Evolutionary conservation across 2,329 filamentous ascomycete species (phyloP), one percentile per base, ranked within the genome.

Genomic region (Trichoderma endophyticum): DNA sequence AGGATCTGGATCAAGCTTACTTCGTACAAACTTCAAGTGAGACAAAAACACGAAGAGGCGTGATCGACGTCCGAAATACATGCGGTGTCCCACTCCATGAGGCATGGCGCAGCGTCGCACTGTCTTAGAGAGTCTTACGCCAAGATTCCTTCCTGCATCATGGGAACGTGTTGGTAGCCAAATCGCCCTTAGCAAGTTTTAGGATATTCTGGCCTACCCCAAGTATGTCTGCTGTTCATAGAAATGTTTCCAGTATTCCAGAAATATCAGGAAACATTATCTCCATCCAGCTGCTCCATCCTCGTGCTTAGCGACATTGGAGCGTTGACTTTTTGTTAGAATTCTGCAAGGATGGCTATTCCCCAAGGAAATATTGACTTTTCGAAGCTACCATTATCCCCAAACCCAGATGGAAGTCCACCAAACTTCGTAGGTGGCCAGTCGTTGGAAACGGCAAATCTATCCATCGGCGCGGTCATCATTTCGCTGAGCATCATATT

Each of bases 81-180:
- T 36, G 14, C 21, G 6, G 63, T 32, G 30, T 51, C 12, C 9
- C 28, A n/a, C 63, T 66, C 39, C 3, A 64, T 36, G n/a, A 54
- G 48, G 43, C 21, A 56, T 56, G 43, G 63, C 63, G 63, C 28
- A 66, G 63, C 30, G 43, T 34, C 18, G 28, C 7, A 30, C 14
- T 26, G 21, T 66, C 30, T 56, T 24, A 6, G 18, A 28, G 15
- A n/a, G 43, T 51, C 26, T 64, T 9, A 32, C 39, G 62, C 62
- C 62, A 64, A 64, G 62, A 64, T 64, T 64, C 39, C 62, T 64
- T 51, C 39, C n/a, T 14, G 26, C 39, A 43, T 64, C 62, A 64
- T 18, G 39, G 18, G 61, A 12, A 6, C 39, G 11, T 26, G n/a
- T 5, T 51, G 6, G 43, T 21, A 21, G 43, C 9, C 43, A 51